Evolutionary conservation across 163 green algal species (phyloP).

Genomic region (Scenedesmus sp.): DNA sequence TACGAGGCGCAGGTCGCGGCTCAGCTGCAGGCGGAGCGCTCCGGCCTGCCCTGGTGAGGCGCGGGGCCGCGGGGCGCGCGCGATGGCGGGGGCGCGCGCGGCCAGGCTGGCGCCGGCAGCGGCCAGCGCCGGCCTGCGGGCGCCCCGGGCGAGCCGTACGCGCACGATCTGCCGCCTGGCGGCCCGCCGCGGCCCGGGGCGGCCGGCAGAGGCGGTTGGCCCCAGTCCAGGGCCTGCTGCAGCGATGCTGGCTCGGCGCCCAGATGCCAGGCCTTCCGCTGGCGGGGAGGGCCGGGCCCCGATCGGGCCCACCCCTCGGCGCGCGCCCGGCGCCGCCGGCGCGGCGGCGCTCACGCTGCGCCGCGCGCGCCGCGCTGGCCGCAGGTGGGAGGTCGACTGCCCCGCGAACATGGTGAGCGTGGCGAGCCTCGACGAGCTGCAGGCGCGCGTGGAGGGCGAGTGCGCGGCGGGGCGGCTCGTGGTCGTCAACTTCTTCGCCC

Average conservation of each 20-base stretch:
- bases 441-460: conserved; percentile 2
- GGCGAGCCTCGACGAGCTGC: conserved; percentile 13
- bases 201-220: neutral
- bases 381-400: conserved; percentile 47
- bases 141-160: neutral
- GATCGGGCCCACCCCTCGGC: neutral
- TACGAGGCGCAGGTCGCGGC: neutral
- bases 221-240: neutral
- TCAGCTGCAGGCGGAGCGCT: neutral
- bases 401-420: conserved; percentile 40
- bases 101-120: neutral
- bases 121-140: neutral
- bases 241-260: neutral
- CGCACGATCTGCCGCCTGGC: neutral
- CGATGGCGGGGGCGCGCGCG: no score
- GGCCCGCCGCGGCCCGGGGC: neutral
- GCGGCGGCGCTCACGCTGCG: neutral
- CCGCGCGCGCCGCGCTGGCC: neutral
- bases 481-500: conserved; percentile 44
- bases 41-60: conserved; percentile 11
- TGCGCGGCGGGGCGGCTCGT: conserved; percentile 8
- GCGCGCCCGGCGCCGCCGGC: neutral
- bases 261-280: neutral
- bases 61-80: neutral
- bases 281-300: neutral